Evolutionary conservation across 768 basidiomycete genomes (phyloP).

Genomic region (Mycena belliarum): DNA sequence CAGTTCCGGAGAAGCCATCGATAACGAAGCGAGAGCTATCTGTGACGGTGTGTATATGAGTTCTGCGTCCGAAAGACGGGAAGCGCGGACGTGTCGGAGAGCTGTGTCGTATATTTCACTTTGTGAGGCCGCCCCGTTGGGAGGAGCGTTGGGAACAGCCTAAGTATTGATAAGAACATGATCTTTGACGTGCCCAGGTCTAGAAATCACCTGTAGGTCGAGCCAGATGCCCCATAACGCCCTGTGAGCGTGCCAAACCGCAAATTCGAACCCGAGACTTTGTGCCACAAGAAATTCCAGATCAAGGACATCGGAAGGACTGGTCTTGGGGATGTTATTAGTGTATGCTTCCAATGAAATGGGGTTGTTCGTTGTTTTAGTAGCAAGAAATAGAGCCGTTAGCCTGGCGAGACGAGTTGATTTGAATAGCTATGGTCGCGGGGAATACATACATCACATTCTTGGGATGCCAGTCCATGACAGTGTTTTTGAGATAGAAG

Average conservation of each 20-base stretch:
- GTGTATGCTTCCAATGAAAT: conserved; percentile 88
- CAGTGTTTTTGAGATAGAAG: conserved; percentile 96
- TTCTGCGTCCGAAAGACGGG: conserved; percentile 89
- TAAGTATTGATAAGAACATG: conserved; percentile 29
- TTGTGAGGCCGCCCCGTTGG: conserved; percentile 43
- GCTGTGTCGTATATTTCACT: conserved; percentile 64
- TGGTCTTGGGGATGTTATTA: conserved; percentile 77
- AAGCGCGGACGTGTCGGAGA: conserved; percentile 65
- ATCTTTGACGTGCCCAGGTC: not conserved
- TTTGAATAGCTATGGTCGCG: not conserved
- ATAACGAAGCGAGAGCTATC: conserved; percentile 82
- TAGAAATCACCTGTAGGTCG: conserved; percentile 69
- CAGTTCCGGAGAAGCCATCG: conserved; percentile 61
- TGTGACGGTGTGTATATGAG: conserved; percentile 92
- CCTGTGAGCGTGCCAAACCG: conserved; percentile 88
- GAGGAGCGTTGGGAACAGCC: conserved; percentile 56
- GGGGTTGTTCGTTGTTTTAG: conserved; percentile 95
- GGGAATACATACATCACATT: conserved; percentile 81
- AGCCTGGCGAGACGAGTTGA: conserved; percentile 56
- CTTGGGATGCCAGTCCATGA: conserved; percentile 99
- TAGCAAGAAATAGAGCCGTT: conserved; percentile 91
- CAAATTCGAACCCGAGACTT: conserved; percentile 91
- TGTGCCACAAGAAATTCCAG: conserved; percentile 97
- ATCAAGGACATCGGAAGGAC: conserved; percentile 82
- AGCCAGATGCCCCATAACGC: conserved; percentile 88